Conservation (phyloP, 2,329 filamentous ascomycete species). For the Mycocentrospora acerina region DNA sequence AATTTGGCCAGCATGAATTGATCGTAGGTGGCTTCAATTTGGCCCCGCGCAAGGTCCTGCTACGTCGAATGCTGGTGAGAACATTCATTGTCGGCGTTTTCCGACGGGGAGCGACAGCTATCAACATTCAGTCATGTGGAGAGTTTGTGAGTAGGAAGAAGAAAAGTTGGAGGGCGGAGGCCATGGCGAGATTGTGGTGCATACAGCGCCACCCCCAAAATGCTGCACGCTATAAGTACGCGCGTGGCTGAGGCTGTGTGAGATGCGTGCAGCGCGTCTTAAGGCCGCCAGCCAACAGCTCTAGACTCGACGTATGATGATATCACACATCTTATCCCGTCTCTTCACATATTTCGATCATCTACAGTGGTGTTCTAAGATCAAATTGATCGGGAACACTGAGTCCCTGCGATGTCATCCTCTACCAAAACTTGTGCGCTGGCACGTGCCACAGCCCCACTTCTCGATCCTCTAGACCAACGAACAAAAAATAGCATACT, state of each 20-base stretch:
- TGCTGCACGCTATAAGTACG: too few species aligned
- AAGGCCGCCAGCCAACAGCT: too few species aligned
- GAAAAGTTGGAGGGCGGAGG: background rate
- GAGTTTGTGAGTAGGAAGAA: background rate
- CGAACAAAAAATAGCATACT: slow-evolving; percentile 4
- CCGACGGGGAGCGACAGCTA: background rate
- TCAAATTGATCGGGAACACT: too few species aligned
- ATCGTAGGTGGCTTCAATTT: background rate
- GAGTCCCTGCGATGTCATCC: too few species aligned
- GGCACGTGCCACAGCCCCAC: background rate
- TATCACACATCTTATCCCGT: too few species aligned
- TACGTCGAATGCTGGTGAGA: slow-evolving; percentile 4
- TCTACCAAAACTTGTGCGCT: background rate
- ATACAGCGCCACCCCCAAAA: background rate
- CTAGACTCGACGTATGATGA: too few species aligned
- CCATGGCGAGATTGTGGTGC: background rate
- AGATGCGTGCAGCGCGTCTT: background rate
- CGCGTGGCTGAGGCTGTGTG: background rate
- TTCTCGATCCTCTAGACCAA: slow-evolving; percentile 3
- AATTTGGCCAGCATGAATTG: slow-evolving; percentile 5
- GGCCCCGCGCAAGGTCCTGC: slow-evolving; percentile 1
- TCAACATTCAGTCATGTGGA: slow-evolving; percentile 3
- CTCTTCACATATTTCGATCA: too few species aligned
- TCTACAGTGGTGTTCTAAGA: too few species aligned
- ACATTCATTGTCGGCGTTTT: slow-evolving; percentile 3